These are phyloP conservation scores for Capillidium rhysosporum DNA, from an alignment of 371 early-diverging fungal genomes.

Conservation along the genomic window DNA sequence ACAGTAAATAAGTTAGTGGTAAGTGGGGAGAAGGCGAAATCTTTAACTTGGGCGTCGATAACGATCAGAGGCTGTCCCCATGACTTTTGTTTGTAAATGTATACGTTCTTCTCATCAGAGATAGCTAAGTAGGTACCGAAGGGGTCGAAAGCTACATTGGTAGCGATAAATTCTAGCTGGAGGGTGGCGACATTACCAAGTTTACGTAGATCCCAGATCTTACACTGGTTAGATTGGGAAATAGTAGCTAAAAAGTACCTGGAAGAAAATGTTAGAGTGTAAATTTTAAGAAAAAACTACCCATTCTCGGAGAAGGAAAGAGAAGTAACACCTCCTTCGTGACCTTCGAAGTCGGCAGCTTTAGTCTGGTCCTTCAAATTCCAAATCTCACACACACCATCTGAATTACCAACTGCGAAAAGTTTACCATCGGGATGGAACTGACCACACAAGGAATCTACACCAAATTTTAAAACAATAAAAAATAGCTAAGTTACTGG, in stretches of 20 bases:
- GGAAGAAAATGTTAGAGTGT: constrained; percentile 1
- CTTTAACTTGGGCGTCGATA: constrained; percentile 23
- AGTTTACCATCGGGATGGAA: constrained; percentile 90
- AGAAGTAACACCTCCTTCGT: constrained; percentile 39
- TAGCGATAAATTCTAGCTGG: constrained; percentile 29
- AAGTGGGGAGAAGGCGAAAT: neutral
- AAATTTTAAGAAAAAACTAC: constrained; percentile 7
- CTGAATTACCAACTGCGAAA: constrained; percentile 55
- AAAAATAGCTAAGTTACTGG: too few species aligned
- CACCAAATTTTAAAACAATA: constrained; percentile 11
- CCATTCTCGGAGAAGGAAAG: constrained; percentile 80
- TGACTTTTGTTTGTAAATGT: constrained; percentile 52
- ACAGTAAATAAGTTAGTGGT: neutral
- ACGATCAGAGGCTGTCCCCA: constrained; percentile 40
- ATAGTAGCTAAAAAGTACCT: constrained; percentile 67
- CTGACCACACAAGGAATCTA: constrained; percentile 39
- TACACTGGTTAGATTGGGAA: constrained; percentile 42
- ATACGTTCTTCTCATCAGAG: constrained; percentile 32
- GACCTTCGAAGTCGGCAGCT: constrained; percentile 52
- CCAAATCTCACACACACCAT: constrained; percentile 62
- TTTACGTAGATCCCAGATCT: constrained; percentile 84
- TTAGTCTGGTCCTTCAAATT: constrained; percentile 55
- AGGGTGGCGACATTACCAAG: constrained; percentile 49
- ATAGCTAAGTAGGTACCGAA: constrained; percentile 70
- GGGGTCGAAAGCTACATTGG: constrained; percentile 49